phyloP scores from a whole-genome alignment of 2,329 filamentous ascomycete genomes.

The Paracoccidioides lutzii region DNA sequence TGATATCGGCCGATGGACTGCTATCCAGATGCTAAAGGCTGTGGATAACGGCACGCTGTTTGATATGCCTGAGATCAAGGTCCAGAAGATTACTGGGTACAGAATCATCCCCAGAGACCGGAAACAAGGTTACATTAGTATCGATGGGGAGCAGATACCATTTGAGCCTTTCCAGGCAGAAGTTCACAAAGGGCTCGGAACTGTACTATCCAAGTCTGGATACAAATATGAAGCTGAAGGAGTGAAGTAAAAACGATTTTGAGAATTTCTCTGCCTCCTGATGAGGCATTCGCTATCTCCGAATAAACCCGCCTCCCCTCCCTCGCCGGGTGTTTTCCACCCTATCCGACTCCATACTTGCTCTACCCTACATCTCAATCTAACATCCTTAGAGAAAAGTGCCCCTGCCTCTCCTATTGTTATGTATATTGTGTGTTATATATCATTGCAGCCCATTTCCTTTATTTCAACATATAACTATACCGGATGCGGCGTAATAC shows the following conservation, averaged over 20 bases:
- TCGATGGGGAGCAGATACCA: constrained; percentile 79
- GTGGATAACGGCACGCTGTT: constrained; percentile 67
- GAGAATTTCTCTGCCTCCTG: constrained; percentile 11
- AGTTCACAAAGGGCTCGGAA: constrained; percentile 68
- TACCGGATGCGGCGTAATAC: not conserved
- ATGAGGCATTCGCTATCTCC: not conserved
- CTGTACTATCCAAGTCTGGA: constrained; percentile 65
- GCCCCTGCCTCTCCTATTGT: not conserved
- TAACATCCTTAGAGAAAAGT: not conserved
- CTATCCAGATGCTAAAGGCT: constrained; percentile 56
- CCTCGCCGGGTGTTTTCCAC: too few relatives aligned
- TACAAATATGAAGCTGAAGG: constrained; percentile 53
- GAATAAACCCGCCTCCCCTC: too few relatives aligned
- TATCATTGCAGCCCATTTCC: not conserved
- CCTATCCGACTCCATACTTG: too few relatives aligned
- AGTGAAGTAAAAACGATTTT: constrained; percentile 17
- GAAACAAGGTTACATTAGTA: constrained; percentile 72
- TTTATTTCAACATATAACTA: not conserved
- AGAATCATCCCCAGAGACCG: constrained; percentile 64
- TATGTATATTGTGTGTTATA: not conserved
- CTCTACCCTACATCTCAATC: too few relatives aligned
- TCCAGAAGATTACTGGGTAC: constrained; percentile 79
- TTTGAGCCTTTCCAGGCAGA: constrained; percentile 89
- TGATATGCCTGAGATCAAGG: constrained; percentile 61
- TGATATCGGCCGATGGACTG: constrained; percentile 52